Base-by-base conservation (phyloP, 805 yeast genomes). In the Saturnispora mendoncae region DNA sequence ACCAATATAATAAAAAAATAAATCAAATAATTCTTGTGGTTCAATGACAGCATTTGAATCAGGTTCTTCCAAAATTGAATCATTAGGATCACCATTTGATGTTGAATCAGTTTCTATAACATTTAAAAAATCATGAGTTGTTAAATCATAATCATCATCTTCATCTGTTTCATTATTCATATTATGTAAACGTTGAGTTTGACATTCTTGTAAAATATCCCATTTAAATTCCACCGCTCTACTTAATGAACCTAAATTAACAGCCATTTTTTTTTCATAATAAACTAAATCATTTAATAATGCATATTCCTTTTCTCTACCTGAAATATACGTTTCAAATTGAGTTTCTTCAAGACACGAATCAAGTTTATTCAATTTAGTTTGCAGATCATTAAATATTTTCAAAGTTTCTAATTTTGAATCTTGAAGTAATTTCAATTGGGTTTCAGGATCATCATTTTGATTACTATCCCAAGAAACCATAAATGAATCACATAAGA, bases 201-300 rank as follows among this genome's bases (percentile, higher is more conserved):
- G 31, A 33, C 42, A 38, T 25, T 27, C 36, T 24, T 40, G 44
- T 24, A 80, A 60, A 8, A 79, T 59, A 24, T 68, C 67, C 69
- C 76, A 68, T 53, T 79, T 82, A 66, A 80, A 80, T 45, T 77
- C 82, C 9, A 80, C 74, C 12, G 88, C 80, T 35, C 79, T 70
- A 46, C 74, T 65, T 48, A 84, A 62, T 1, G 90, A 90, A 39
- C 81, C 80, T 32, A 83, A 54, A 50, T 76, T 78, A 47, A 73
- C 69, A 5, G 71, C 60, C 46, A 84, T 53, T 9, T 70, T 64
- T 30, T 70, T 66, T 6, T 78, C 71, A 0, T 80, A 70, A 4
- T 64, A 62, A 1, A 76, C 81, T 19, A 80, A 57, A 28, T 68
- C 54, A 10, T 56, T 55, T 27, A 76, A 66, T 1, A 69, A 46